These are phyloP conservation scores for Solanum pinnatisectum DNA, from an alignment of 257 asterid species.

Conservation along the genomic window DNA sequence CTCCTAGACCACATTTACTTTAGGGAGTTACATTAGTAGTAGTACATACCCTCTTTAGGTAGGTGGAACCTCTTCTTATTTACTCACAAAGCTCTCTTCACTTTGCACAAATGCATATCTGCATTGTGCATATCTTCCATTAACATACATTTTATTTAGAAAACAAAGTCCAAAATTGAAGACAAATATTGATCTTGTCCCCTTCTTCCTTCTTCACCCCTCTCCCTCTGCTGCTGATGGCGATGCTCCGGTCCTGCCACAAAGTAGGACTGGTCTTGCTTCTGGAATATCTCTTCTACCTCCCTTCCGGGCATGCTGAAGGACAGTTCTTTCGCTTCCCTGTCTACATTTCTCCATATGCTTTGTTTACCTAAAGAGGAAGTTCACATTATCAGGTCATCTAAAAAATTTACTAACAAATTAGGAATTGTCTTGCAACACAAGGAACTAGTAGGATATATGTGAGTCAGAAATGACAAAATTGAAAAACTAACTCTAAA, in stretches of 20 bases:
- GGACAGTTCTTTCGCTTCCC: conserved; percentile 24
- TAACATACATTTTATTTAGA: neutral
- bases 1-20: neutral
- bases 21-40: neutral
- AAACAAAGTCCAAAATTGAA: conserved; percentile 24
- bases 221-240: neutral
- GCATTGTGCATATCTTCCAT: neutral
- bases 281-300: conserved; percentile 9
- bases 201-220: conserved; percentile 1
- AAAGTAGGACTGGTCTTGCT: conserved; percentile 20
- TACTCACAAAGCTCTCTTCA: neutral
- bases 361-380: conserved; percentile 17
- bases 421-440: neutral
- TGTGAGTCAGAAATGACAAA: neutral
- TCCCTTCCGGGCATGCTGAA: neutral
- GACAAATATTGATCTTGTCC: conserved; percentile 2
- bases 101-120: neutral
- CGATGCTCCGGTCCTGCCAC: conserved; percentile 22
- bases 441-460: neutral
- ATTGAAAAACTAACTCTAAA: too few relatives aligned
- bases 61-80: neutral
- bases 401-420: neutral
- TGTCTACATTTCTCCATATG: conserved; percentile 21
- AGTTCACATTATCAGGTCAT: neutral
- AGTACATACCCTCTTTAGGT: neutral